Conservation (phyloP, 306 rosid genomes). For the Malus sylvestris region DNA sequence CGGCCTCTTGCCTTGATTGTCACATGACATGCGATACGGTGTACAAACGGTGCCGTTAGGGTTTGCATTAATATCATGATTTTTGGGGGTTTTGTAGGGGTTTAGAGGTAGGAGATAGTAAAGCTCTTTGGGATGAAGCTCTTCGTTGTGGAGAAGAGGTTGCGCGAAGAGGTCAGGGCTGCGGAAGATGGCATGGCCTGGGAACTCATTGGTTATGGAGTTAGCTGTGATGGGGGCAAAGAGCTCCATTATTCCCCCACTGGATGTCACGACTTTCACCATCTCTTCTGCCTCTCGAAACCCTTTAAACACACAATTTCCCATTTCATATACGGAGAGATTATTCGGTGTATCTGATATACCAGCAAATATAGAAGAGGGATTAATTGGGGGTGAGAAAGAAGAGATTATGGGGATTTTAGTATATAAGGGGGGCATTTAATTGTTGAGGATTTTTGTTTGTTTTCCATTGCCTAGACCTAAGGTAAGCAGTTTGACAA, state of each 20-base stretch:
- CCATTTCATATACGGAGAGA: slow-evolving; percentile 32
- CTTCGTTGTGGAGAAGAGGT: slow-evolving; percentile 49
- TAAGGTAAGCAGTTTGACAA: background rate
- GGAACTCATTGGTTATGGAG: slow-evolving; percentile 52
- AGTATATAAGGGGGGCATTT: background rate
- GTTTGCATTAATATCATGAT: background rate
- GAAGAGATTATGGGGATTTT: background rate
- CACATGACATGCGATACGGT: slow-evolving; percentile 63
- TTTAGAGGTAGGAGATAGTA: slow-evolving; percentile 74
- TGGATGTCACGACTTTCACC: slow-evolving; percentile 58
- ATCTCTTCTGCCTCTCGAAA: slow-evolving; percentile 14
- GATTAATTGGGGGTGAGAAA: background rate
- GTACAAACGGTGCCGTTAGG: slow-evolving; percentile 15
- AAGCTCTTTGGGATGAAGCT: slow-evolving; percentile 42
- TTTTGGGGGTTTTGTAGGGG: slow-evolving; percentile 18
- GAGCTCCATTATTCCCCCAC: slow-evolving; percentile 74
- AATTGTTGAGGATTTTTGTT: background rate
- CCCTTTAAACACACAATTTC: slow-evolving; percentile 65
- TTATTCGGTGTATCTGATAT: background rate
- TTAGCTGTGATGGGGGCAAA: slow-evolving; percentile 49
- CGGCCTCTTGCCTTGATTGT: slow-evolving; percentile 20
- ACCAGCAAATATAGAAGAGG: background rate
- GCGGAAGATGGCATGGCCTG: slow-evolving; percentile 61
- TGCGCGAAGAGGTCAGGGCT: slow-evolving; percentile 31
- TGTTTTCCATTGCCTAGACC: slow-evolving; percentile 1